A percentile compares a stretch with the other conserved stretches of the same genome.
Conservation (phyloP, 306 rosid genomes). For the Acacia crassicarpa region DNA sequence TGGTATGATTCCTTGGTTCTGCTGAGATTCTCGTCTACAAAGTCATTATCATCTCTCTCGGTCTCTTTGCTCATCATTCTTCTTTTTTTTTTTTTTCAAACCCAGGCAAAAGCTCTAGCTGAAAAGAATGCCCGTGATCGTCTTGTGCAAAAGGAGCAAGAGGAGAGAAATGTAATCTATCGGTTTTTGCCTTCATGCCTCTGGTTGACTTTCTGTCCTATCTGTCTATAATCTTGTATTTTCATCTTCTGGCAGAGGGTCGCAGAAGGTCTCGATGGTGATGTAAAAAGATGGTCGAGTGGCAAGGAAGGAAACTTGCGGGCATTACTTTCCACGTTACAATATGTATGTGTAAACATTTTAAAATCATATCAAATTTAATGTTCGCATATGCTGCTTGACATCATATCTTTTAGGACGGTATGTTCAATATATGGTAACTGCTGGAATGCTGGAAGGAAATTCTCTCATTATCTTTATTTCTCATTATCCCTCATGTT, state of each 20-base stretch:
- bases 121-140: slow-evolving; percentile 87
- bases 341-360: slow-evolving; percentile 65
- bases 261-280: slow-evolving; percentile 80
- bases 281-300: slow-evolving; percentile 94
- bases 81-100: slow-evolving; percentile 11
- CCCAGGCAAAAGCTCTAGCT: slow-evolving; percentile 88
- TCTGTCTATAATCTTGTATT: slow-evolving; percentile 15
- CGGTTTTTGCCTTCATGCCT: slow-evolving; percentile 7
- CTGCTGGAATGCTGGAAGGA: no score
- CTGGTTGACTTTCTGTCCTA: slow-evolving; percentile 27
- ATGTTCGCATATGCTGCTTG: slow-evolving; percentile 10
- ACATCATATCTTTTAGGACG: slow-evolving; percentile 27
- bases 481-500: no score
- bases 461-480: no score
- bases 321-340: slow-evolving; percentile 93
- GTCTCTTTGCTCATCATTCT: slow-evolving; percentile 36
- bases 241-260: slow-evolving; percentile 64
- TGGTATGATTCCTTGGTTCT: slow-evolving; percentile 56
- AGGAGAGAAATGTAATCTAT: slow-evolving; percentile 73
- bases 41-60: slow-evolving; percentile 24
- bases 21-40: slow-evolving; percentile 11
- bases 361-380: slow-evolving; percentile 17
- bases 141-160: slow-evolving; percentile 84
- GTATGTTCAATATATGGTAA: background rate
- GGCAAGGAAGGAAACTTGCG: slow-evolving; percentile 95